phyloP scores from a whole-genome alignment of 768 basidiomycete species.

The Mycena haematopus region DNA sequence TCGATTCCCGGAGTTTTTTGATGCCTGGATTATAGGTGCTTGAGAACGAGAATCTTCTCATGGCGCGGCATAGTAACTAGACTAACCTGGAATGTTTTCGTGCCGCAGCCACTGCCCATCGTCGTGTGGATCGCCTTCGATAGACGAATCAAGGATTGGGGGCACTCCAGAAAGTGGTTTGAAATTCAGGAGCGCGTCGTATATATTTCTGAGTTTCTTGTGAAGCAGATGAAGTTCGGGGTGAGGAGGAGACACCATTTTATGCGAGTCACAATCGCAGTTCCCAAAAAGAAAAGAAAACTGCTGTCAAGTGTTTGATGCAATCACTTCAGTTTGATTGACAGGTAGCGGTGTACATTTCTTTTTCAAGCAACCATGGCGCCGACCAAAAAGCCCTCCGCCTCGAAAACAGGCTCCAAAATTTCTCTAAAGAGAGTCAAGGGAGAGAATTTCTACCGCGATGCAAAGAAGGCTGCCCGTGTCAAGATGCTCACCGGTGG shows the following conservation, averaged over 20 bases:
- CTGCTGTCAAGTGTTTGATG: background rate
- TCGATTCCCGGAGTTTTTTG: constrained; percentile 51
- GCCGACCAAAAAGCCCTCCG: constrained; percentile 45
- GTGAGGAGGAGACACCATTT: constrained; percentile 17
- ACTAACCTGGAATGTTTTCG: constrained; percentile 42
- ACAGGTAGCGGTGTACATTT: constrained; percentile 12
- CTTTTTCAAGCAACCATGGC: constrained; percentile 40
- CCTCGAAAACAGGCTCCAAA: constrained; percentile 51
- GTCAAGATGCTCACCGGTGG: constrained; percentile 95
- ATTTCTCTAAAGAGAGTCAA: constrained; percentile 73
- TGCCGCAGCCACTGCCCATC: constrained; percentile 38
- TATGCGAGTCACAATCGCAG: background rate
- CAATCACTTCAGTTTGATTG: background rate
- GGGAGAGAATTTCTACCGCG: constrained; percentile 98
- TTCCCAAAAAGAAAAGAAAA: background rate
- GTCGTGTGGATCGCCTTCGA: constrained; percentile 39
- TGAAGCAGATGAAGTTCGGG: constrained; percentile 24
- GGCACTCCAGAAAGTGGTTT: constrained; percentile 44
- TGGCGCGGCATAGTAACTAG: too few relatives aligned
- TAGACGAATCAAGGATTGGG: constrained; percentile 55
- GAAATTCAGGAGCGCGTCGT: constrained; percentile 46
- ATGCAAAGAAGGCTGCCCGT: constrained; percentile 85
- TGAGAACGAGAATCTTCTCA: too few relatives aligned
- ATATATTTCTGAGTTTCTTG: constrained; percentile 32
- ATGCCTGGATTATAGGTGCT: constrained; percentile 20